phyloP scores from a whole-genome alignment of 2,329 filamentous ascomycete species.

The Capronia americana region DNA sequence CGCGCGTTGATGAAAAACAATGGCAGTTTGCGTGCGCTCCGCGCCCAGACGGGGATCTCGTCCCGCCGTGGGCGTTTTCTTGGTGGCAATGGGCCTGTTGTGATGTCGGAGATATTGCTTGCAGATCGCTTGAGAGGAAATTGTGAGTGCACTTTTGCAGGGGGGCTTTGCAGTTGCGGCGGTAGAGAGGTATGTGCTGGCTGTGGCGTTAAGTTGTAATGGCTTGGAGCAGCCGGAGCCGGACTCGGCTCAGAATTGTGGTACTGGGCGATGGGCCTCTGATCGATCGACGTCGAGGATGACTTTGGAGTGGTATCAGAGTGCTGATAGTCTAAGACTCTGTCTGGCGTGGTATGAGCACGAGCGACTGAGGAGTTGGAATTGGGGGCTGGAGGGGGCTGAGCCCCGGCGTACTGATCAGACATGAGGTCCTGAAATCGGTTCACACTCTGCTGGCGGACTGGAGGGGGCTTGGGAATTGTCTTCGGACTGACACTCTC shows the following conservation, averaged over 20 bases:
- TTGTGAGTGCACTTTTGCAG: conserved; percentile 16
- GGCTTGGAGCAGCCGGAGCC: conserved; percentile 14
- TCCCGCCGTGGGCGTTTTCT: conserved; percentile 59
- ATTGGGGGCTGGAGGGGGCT: conserved; percentile 10
- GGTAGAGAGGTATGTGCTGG: conserved; percentile 32
- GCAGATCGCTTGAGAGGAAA: conserved; percentile 37
- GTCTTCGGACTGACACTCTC: conserved; percentile 42
- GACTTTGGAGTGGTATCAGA: conserved; percentile 31
- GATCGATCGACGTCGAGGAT: conserved; percentile 26
- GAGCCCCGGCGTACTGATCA: conserved; percentile 21
- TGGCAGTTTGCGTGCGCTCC: conserved; percentile 47
- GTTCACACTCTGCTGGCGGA: conserved; percentile 29
- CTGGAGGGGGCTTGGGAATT: conserved; percentile 37
- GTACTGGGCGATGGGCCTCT: conserved; percentile 27
- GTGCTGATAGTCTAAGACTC: conserved; percentile 23
- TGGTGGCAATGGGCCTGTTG: conserved; percentile 47
- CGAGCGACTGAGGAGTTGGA: conserved; percentile 13
- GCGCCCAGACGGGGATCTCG: conserved; percentile 61
- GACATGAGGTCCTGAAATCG: conserved; percentile 24
- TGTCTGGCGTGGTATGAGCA: conserved; percentile 28
- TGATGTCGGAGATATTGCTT: conserved; percentile 35
- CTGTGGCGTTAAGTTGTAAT: conserved; percentile 28
- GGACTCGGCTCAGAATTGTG: conserved; percentile 30
- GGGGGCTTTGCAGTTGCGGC: conserved; percentile 24
- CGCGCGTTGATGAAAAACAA: conserved; percentile 32